Percentiles rank a stretch among this genome's conserved stretches.
Evolutionary conservation across 345 rosid genomes (phyloP).

Genomic region (Adansonia digitata): DNA sequence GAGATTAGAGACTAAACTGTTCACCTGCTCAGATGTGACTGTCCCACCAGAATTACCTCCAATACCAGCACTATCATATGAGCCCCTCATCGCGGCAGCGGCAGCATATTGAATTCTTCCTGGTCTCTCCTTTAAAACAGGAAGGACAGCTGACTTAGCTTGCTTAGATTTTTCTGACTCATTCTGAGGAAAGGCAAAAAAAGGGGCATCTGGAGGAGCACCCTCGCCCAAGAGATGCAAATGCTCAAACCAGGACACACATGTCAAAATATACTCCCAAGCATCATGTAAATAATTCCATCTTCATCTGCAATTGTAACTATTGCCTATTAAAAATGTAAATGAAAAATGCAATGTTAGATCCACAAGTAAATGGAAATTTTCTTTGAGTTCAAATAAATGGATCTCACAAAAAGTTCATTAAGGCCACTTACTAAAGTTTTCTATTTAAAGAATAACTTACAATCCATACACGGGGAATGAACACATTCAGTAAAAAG

Average conservation of each 20-base stretch:
- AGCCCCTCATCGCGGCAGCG: slow-evolving; percentile 84
- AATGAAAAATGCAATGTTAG: slow-evolving; percentile 11
- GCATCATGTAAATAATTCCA: slow-evolving; percentile 99
- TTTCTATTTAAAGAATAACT: neutral
- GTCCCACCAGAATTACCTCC: slow-evolving; percentile 63
- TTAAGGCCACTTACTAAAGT: neutral
- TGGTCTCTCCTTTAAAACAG: slow-evolving; percentile 76
- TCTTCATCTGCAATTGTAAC: slow-evolving; percentile 95
- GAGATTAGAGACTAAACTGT: slow-evolving; percentile 76
- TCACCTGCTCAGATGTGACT: slow-evolving; percentile 90
- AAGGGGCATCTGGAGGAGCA: slow-evolving; percentile 97
- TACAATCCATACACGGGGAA: neutral
- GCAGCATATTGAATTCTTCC: slow-evolving; percentile 89
- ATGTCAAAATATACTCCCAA: slow-evolving; percentile 98
- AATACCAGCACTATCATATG: slow-evolving; percentile 93
- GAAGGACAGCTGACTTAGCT: slow-evolving; percentile 59
- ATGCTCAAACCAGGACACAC: slow-evolving; percentile 98
- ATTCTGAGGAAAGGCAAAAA: slow-evolving; percentile 81
- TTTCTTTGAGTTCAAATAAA: neutral
- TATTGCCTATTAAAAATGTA: slow-evolving; percentile 53
- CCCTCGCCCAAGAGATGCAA: slow-evolving; percentile 98
- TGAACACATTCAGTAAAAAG: neutral
- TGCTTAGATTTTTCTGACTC: slow-evolving; percentile 82
- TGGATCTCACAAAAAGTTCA: neutral
- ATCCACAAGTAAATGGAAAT: neutral